These are phyloP conservation scores for Hymenoscyphus albidus DNA, from an alignment of 2,329 filamentous ascomycete species.

Conservation along the genomic window DNA sequence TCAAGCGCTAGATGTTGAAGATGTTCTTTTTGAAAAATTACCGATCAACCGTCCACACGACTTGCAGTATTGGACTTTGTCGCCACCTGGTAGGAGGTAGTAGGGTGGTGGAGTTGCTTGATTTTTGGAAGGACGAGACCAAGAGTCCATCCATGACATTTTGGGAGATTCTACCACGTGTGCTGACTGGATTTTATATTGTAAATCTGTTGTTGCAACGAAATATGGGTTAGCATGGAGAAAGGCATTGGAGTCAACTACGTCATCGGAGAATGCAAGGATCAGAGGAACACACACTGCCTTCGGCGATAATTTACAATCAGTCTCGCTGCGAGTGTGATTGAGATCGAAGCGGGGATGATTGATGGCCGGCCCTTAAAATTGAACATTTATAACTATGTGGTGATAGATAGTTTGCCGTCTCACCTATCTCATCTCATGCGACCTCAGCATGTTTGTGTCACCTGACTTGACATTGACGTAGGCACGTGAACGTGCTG, in stretches of 20 bases:
- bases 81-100: slow-evolving; percentile 45
- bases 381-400: not conserved
- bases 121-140: slow-evolving; percentile 10
- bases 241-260: not conserved
- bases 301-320: not conserved
- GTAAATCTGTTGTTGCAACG: not conserved
- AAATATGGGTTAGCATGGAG: not conserved
- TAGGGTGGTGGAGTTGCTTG: slow-evolving; percentile 47
- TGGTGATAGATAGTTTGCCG: not conserved
- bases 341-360: not conserved
- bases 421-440: no score
- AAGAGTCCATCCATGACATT: slow-evolving; percentile 12
- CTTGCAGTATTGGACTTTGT: slow-evolving; percentile 51
- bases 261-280: not conserved
- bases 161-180: not conserved
- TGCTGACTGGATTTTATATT: not conserved
- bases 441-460: no score
- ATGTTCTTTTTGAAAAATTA: slow-evolving; percentile 18
- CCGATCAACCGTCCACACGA: slow-evolving; percentile 55
- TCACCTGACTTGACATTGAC: no score
- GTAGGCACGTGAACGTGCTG: no score
- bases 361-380: not conserved
- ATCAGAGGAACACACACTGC: not conserved
- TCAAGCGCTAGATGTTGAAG: not conserved
- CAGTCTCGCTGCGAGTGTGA: not conserved